Base-by-base conservation (phyloP, 345 rosid genomes). In the Euphorbia pulcherrima region DNA sequence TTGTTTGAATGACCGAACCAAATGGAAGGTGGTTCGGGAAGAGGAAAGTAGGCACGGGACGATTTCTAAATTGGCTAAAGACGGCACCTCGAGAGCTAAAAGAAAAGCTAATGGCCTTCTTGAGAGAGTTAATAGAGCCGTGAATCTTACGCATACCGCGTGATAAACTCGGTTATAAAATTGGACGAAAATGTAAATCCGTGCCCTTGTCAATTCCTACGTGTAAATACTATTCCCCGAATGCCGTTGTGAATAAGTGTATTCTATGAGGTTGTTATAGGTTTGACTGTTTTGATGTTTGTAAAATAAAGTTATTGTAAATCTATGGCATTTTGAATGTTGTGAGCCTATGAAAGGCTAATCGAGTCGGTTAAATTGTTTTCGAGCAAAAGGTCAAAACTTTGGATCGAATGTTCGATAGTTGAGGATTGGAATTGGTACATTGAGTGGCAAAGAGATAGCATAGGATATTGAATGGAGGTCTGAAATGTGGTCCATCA, bases 41-140 rank as follows among this genome's bases (percentile, higher is more conserved):
- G 99, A 94, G 72, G 97, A 94, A 74, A 81, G 44, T 17, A 39
- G 64, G 0, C 28, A 82, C 48, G 86, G 90, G 51, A 91, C 96
- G 16, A 82, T 94, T 35, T 83, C 99, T 10, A 89, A 85, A 74
- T 93, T 94, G 68, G 80, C 88, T 20, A 78, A 79, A 55, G 88
- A 86, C 26, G 99, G 99, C 55, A 91, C 97, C 53, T 79, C 97
- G 9, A 85, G 99, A 82, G 99, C 97, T 64, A 87, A 87, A 83
- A 83, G 99, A 77, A 94, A 94, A 78, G 99, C 99, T 6, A 83
- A 68, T 11, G 86, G 87, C 53, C 86, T 91, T 41, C 87, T 94
- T 23, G 99, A 88, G 39, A 84, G 95, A 81, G 59, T 94, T 75
- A 85, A 79, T 65, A 82, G 88, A 63, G 77, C 81, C 56, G 77